phyloP scores from a whole-genome alignment of 2,329 filamentous ascomycete genomes.

The Aspergillus tamarii region DNA sequence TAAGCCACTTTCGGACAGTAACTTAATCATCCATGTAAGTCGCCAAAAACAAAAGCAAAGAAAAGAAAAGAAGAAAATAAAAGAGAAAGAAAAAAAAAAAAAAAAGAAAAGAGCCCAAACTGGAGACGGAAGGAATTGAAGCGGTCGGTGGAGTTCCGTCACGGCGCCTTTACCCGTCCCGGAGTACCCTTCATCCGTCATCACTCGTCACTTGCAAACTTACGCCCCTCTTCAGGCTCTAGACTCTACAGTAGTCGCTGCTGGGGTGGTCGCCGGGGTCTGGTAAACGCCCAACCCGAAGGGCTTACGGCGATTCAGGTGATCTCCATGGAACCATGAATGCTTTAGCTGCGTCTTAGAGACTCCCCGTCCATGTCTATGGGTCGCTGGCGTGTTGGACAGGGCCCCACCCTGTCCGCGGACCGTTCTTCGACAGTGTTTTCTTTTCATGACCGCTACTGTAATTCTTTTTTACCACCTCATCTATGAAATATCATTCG shows the following conservation, averaged over 20 bases:
- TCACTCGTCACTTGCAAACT: slow-evolving; percentile 22
- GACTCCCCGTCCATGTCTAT: slow-evolving; percentile 41
- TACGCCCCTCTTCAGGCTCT: slow-evolving; percentile 25
- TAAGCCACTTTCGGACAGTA: background rate
- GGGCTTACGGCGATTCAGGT: slow-evolving; percentile 33
- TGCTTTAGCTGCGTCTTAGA: slow-evolving; percentile 30
- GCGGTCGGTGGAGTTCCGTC: slow-evolving; percentile 27
- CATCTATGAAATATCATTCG: background rate
- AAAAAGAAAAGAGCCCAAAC: slow-evolving; percentile 9
- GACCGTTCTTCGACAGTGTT: slow-evolving; percentile 23
- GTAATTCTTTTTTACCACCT: slow-evolving; percentile 1
- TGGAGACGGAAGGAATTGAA: slow-evolving; percentile 24
- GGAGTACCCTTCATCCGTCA: slow-evolving; percentile 27
- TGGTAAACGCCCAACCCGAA: slow-evolving; percentile 27
- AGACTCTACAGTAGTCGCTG: slow-evolving; percentile 20
- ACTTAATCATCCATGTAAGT: background rate
- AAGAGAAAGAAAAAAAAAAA: slow-evolving; percentile 1
- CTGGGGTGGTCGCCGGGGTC: slow-evolving; percentile 14
- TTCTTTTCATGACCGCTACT: slow-evolving; percentile 22
- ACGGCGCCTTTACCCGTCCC: slow-evolving; percentile 33
- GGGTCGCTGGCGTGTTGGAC: slow-evolving; percentile 36
- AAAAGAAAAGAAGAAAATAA: background rate
- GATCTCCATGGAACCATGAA: slow-evolving; percentile 33
- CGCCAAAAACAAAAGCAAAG: background rate
- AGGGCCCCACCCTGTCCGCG: slow-evolving; percentile 24